Conservation (phyloP, 2,329 filamentous ascomycete genomes). For the Aspergillus novofumigatus region DNA sequence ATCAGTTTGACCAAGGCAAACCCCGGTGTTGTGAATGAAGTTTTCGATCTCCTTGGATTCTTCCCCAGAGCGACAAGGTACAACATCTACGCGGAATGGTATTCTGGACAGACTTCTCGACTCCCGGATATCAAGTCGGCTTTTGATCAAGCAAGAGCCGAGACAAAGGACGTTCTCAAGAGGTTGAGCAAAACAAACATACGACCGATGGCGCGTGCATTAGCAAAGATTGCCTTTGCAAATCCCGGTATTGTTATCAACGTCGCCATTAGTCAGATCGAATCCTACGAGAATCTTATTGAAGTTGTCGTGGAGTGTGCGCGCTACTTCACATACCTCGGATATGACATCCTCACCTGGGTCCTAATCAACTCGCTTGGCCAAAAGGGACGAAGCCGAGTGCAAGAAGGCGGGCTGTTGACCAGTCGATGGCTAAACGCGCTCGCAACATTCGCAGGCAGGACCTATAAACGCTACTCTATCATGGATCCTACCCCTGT, state of each 20-base stretch:
- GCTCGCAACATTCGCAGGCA: conserved; percentile 83
- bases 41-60: conserved; percentile 76
- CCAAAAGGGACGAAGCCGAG: conserved; percentile 53
- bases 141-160: conserved; percentile 70
- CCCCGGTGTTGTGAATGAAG: conserved; percentile 75
- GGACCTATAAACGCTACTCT: conserved; percentile 80
- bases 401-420: conserved; percentile 64
- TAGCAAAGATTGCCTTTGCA: conserved; percentile 88
- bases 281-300: conserved; percentile 91
- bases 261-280: conserved; percentile 83
- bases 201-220: conserved; percentile 74
- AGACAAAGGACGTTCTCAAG: conserved; percentile 84
- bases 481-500: conserved; percentile 80
- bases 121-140: conserved; percentile 72
- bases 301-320: conserved; percentile 93
- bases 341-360: conserved; percentile 92
- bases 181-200: conserved; percentile 85
- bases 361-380: conserved; percentile 72
- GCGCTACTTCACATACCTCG: conserved; percentile 86
- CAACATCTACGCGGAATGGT: conserved; percentile 91
- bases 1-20: conserved; percentile 84
- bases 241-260: conserved; percentile 90
- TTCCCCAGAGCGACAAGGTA: conserved; percentile 77
- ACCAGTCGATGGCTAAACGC: conserved; percentile 92
- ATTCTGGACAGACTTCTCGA: conserved; percentile 70